Percentiles rank a stretch among this genome's conserved stretches.
Evolutionary conservation across 257 asterid genomes (phyloP).

Genomic region (Schizonepeta tenuifolia): DNA sequence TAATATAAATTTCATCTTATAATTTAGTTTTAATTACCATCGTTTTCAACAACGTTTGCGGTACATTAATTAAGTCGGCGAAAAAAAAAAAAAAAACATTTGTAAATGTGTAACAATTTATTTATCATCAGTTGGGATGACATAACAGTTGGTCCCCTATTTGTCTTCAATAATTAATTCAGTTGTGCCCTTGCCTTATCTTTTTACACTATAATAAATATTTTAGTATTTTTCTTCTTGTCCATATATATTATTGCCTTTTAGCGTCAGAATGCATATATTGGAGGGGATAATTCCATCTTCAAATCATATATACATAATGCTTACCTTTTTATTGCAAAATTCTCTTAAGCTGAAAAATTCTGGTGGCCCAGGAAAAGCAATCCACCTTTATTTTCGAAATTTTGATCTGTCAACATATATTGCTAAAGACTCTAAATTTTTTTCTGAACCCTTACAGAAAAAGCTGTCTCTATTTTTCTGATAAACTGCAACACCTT

Average conservation of each 20-base stretch:
- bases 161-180: constrained; percentile 38
- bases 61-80: neutral
- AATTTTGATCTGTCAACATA: constrained; percentile 1
- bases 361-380: constrained; percentile 32
- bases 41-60: constrained; percentile 18
- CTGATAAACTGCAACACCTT: constrained; percentile 28
- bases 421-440: constrained; percentile 26
- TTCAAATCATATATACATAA: constrained; percentile 13
- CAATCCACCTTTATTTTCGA: neutral
- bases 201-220: constrained; percentile 23
- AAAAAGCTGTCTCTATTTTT: constrained; percentile 41
- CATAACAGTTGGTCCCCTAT: constrained; percentile 42
- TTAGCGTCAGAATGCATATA: neutral
- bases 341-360: constrained; percentile 11
- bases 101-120: constrained; percentile 39
- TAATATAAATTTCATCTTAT: neutral
- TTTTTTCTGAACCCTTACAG: constrained; percentile 34
- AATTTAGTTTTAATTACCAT: neutral
- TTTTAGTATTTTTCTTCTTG: neutral
- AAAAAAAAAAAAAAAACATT: neutral
- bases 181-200: constrained; percentile 23
- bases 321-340: constrained; percentile 33
- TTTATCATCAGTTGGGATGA: constrained; percentile 31
- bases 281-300: neutral
- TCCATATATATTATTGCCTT: neutral